Conservation (phyloP, 1,284 basidiomycete genomes). For the Fomitiporia mediterranea region DNA sequence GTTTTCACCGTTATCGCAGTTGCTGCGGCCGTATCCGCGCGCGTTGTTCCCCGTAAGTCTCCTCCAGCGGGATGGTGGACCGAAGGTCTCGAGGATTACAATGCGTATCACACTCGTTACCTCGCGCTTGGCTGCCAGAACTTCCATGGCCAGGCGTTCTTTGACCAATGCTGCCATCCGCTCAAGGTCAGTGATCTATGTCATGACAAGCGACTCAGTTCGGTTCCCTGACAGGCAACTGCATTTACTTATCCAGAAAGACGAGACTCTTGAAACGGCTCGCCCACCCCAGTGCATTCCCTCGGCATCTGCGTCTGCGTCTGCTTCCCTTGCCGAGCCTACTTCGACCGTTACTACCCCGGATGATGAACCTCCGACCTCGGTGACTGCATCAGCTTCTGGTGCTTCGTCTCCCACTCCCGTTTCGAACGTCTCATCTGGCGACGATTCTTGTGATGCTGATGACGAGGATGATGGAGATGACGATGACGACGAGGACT, state of each 20-base stretch:
- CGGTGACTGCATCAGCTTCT: constrained; percentile 15
- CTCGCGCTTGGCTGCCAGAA: constrained; percentile 49
- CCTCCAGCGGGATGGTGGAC: constrained; percentile 41
- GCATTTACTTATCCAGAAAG: constrained; percentile 2
- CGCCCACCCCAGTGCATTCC: constrained; percentile 20
- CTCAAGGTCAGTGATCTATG: constrained; percentile 21
- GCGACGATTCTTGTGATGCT: constrained; percentile 26
- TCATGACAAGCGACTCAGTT: neutral
- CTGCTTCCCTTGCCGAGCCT: constrained; percentile 27
- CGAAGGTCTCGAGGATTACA: constrained; percentile 44
- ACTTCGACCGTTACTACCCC: constrained; percentile 25
- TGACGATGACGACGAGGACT: constrained; percentile 23
- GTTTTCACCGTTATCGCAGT: constrained; percentile 47
- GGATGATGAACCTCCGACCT: constrained; percentile 26
- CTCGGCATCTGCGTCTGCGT: constrained; percentile 24
- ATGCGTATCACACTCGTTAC: constrained; percentile 62
- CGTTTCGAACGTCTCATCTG: neutral
- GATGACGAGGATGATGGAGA: constrained; percentile 29
- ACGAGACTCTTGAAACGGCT: constrained; percentile 14
- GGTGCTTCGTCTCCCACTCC: neutral
- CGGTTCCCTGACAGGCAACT: neutral
- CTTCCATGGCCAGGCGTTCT: constrained; percentile 66
- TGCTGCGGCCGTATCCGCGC: constrained; percentile 38
- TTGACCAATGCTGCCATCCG: constrained; percentile 56
- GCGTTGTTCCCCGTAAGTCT: constrained; percentile 43